A percentile compares a stretch with the other conserved stretches of the same genome.
Evolutionary conservation across 2,329 filamentous ascomycete genomes (phyloP).

Genomic region (Penicillium sp.): DNA sequence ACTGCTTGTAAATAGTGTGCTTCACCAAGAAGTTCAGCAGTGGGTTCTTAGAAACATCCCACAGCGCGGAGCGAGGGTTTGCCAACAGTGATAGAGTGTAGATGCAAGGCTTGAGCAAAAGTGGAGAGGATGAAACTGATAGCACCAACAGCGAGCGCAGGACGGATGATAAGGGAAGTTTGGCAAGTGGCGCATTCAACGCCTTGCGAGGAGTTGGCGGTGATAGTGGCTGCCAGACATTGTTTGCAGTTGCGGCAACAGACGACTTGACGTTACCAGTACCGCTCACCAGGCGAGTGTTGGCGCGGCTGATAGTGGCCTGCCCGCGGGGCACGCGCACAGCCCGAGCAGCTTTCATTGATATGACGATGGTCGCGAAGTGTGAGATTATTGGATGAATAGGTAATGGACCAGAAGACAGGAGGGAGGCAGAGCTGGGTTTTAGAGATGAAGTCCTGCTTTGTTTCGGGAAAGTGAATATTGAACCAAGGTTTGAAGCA

Average conservation of each 20-base stretch:
- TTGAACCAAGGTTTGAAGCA: background rate
- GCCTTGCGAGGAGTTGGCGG: slow-evolving; percentile 25
- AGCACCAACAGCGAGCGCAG: slow-evolving; percentile 38
- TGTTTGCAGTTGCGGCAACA: slow-evolving; percentile 22
- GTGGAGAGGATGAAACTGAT: slow-evolving; percentile 37
- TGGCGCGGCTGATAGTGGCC: slow-evolving; percentile 9
- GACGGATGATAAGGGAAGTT: slow-evolving; percentile 39
- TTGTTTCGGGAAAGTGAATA: background rate
- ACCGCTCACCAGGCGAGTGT: slow-evolving; percentile 30
- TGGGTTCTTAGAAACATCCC: slow-evolving; percentile 52
- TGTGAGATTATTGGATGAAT: background rate
- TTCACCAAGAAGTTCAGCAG: slow-evolving; percentile 47
- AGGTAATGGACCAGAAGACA: background rate
- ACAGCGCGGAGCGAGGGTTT: slow-evolving; percentile 43
- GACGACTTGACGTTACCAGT: slow-evolving; percentile 35
- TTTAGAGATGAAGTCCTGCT: background rate
- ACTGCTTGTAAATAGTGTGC: slow-evolving; percentile 56
- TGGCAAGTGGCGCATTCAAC: slow-evolving; percentile 32
- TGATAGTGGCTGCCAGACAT: slow-evolving; percentile 22
- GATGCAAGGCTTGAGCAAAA: slow-evolving; percentile 72
- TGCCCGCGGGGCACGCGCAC: slow-evolving; percentile 22
- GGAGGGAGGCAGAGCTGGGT: background rate
- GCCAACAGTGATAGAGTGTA: slow-evolving; percentile 62
- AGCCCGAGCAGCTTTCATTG: slow-evolving; percentile 33
- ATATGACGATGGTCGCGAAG: background rate